Evolutionary conservation across 169 alveolate species (phyloP), one percentile per base, ranked within the genome.

Genomic region (Cryptosporidium baileyi): DNA sequence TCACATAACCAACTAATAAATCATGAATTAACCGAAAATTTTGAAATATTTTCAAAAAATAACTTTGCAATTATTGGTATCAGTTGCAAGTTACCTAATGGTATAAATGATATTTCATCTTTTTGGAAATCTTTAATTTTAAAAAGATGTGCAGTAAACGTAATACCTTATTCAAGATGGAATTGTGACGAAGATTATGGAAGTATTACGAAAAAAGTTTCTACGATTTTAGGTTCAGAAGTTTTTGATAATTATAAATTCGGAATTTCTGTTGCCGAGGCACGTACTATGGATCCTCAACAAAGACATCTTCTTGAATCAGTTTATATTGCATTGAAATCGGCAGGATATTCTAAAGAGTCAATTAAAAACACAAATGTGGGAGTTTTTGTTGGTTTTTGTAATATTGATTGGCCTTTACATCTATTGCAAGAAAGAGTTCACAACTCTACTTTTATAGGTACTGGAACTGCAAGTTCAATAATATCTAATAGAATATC

Each of bases 371-470:
- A 67, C 15, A 74, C 85, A 11, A 32, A 62, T n/a, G 80, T 67
- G 3, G 93, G 91, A 5, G 91, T 82, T 40, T 88, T 88, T 61
- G 81, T 90, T 43, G 93, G 93, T 19, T 82, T 90, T 65, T 88
- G 93, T 79, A 88, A 82, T 38, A 57, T 82, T 15, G 93, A 90
- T 17, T 90, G 93, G 93, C 54, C 85, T 26, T 57, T 74, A 19
- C 36, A 40, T 36, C 26, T 54, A 57, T 40, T 74, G 9, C 49
- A 54, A 6, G 80, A 49, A 19, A 88, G 43, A 22, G 17, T 4
- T 34, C 22, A 62, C 34, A 51, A 54, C 5, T 74, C 85, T 13
- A 52, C 57, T 9, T 74, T 40, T 36, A 52, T 57, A 30, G 85
- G 85, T 36, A 74, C 85, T 19, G 67, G 85, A 1, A 74, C 85